These are phyloP conservation scores for Neodidymelliopsis sp. DNA, from an alignment of 2,329 filamentous ascomycete genomes.

Conservation along the genomic window DNA sequence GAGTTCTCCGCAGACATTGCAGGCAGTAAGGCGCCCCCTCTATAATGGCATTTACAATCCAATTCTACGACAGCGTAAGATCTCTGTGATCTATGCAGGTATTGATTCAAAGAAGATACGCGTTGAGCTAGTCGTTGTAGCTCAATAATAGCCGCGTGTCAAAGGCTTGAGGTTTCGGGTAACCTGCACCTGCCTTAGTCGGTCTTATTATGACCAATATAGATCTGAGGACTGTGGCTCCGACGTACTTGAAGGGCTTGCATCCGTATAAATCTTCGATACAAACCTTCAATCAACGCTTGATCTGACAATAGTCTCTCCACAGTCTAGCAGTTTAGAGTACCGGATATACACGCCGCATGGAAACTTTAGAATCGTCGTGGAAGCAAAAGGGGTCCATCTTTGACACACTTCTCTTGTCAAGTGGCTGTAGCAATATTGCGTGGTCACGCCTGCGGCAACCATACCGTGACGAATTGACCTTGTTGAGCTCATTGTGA, in stretches of 20 bases:
- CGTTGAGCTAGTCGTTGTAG: neutral
- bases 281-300: conserved; percentile 8
- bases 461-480: neutral
- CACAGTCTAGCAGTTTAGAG: conserved; percentile 6
- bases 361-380: conserved; percentile 7
- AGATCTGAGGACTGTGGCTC: conserved; percentile 3
- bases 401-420: too few relatives aligned
- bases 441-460: neutral
- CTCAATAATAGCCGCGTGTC: neutral
- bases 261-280: conserved; percentile 1
- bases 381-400: conserved; percentile 5
- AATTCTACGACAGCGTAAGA: neutral
- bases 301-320: conserved; percentile 10
- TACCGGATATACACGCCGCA: too few relatives aligned
- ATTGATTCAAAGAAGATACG: neutral
- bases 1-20: neutral
- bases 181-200: conserved; percentile 14
- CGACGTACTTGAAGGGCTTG: conserved; percentile 1
- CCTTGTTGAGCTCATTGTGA: neutral
- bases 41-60: neutral
- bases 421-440: neutral
- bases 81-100: neutral
- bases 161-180: conserved; percentile 13
- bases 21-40: neutral
- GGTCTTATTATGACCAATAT: conserved; percentile 14